phyloP scores from a whole-genome alignment of 768 basidiomycete species.

The Pulveroboletus sp. region DNA sequence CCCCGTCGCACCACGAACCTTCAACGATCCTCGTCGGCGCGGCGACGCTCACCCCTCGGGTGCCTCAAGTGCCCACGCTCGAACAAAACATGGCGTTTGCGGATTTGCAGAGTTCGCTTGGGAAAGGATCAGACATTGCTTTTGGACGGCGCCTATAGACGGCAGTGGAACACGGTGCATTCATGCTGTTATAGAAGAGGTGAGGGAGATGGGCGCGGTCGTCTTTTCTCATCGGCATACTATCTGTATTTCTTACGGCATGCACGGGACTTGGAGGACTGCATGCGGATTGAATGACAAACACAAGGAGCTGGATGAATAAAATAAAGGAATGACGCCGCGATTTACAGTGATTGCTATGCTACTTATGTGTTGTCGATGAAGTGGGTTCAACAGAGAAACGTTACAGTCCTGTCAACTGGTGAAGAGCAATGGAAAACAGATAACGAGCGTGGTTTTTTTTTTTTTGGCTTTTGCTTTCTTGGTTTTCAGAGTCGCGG shows the following conservation, averaged over 20 bases:
- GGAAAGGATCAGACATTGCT: slow-evolving; percentile 25
- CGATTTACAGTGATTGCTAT: slow-evolving; percentile 27
- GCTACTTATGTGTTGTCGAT: slow-evolving; percentile 22
- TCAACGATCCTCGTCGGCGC: slow-evolving; percentile 39
- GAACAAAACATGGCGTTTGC: slow-evolving; percentile 87
- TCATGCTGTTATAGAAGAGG: slow-evolving; percentile 3
- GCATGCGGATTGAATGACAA: slow-evolving; percentile 26
- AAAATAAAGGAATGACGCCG: slow-evolving; percentile 29
- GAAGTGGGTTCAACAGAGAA: slow-evolving; percentile 15
- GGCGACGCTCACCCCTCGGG: slow-evolving; percentile 37
- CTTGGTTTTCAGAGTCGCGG: slow-evolving; percentile 25
- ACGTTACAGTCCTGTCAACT: slow-evolving; percentile 29
- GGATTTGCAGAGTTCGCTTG: slow-evolving; percentile 50
- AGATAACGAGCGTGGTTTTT: slow-evolving; percentile 25
- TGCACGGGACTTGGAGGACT: slow-evolving; percentile 9
- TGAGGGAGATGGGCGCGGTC: not conserved
- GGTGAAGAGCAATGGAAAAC: slow-evolving; percentile 9
- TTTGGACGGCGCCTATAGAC: slow-evolving; percentile 12
- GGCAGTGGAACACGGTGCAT: not conserved
- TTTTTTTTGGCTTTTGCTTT: slow-evolving; percentile 24
- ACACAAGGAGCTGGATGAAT: slow-evolving; percentile 6
- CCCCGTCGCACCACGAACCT: slow-evolving; percentile 29
- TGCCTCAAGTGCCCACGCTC: slow-evolving; percentile 59
- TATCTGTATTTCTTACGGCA: slow-evolving; percentile 14
- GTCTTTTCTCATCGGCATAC: slow-evolving; percentile 2